Conservation (phyloP, 345 rosid genomes). For the Populus nigra region DNA sequence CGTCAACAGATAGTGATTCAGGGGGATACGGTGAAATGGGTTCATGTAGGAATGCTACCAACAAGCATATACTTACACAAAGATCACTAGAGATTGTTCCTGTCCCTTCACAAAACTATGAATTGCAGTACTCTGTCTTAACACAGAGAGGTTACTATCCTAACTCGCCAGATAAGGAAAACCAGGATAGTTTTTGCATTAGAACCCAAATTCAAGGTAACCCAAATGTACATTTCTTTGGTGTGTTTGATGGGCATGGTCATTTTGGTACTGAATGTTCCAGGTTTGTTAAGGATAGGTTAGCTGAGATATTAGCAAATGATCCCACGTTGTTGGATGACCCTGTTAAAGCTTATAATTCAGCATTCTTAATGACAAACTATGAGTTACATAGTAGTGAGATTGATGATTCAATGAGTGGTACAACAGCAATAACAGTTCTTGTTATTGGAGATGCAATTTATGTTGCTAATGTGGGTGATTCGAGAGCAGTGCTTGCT, state of each 20-base stretch:
- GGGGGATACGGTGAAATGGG: constrained; percentile 25
- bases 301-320: constrained; percentile 60
- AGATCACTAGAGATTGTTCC: constrained; percentile 57
- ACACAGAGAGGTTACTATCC: constrained; percentile 87
- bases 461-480: constrained; percentile 94
- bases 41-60: constrained; percentile 15
- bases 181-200: constrained; percentile 84
- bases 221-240: constrained; percentile 86
- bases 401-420: constrained; percentile 91
- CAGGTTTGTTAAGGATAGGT: constrained; percentile 64
- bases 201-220: constrained; percentile 71
- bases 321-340: constrained; percentile 64
- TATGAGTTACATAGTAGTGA: constrained; percentile 65
- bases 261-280: constrained; percentile 75
- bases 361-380: constrained; percentile 64
- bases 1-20: constrained; percentile 58
- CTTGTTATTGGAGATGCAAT: constrained; percentile 78
- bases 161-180: constrained; percentile 71
- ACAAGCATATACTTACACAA: constrained; percentile 49
- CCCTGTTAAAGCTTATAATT: constrained; percentile 63
- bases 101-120: constrained; percentile 64
- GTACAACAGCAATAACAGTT: constrained; percentile 91
- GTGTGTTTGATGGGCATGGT: constrained; percentile 94
- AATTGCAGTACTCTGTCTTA: constrained; percentile 65
- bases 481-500: constrained; percentile 90